phyloP scores from a whole-genome alignment of 495 filamentous ascomycete species.

The Hypoxylon perforatum region DNA sequence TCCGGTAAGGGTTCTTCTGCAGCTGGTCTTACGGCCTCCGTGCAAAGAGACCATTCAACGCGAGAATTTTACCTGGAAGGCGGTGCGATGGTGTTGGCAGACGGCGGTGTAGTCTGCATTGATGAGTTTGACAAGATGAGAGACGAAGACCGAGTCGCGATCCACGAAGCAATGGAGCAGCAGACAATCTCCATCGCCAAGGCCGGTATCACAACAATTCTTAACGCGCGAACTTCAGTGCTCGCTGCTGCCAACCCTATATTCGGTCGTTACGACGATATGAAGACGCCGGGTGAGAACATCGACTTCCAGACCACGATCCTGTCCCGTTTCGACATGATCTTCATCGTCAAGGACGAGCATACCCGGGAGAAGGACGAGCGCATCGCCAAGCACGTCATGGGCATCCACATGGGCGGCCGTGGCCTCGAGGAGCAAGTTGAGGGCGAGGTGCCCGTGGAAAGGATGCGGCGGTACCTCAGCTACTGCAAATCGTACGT shows the following conservation, averaged over 20 bases:
- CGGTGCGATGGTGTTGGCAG: slow-evolving; percentile 98
- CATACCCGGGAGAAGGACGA: slow-evolving; percentile 92
- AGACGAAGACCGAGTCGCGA: slow-evolving; percentile 97
- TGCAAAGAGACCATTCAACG: slow-evolving; percentile 90
- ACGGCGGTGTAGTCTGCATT: slow-evolving; percentile 98
- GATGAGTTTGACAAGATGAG: slow-evolving; percentile 99
- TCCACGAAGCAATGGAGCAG: slow-evolving; percentile 99
- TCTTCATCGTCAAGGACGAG: slow-evolving; percentile 97
- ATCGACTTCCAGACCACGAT: slow-evolving; percentile 99
- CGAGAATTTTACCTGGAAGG: slow-evolving; percentile 99
- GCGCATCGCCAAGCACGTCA: slow-evolving; percentile 94
- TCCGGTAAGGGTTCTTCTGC: slow-evolving; percentile 99
- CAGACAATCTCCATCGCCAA: slow-evolving; percentile 99
- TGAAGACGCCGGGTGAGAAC: slow-evolving; percentile 97
- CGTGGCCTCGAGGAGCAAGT: slow-evolving; percentile 84
- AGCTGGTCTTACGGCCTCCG: slow-evolving; percentile 96
- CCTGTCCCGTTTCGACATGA: slow-evolving; percentile 98
- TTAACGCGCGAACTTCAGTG: slow-evolving; percentile 95
- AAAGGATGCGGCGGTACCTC: slow-evolving; percentile 98
- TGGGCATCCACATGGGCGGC: slow-evolving; percentile 96
- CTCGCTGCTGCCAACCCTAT: slow-evolving; percentile 97
- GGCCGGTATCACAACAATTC: slow-evolving; percentile 97
- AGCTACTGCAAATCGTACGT: slow-evolving; percentile 95
- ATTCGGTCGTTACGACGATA: slow-evolving; percentile 97
- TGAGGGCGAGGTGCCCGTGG: slow-evolving; percentile 87